Evolutionary conservation across 805 yeast species (phyloP).

Genomic region (Candida nonsorbophila): DNA sequence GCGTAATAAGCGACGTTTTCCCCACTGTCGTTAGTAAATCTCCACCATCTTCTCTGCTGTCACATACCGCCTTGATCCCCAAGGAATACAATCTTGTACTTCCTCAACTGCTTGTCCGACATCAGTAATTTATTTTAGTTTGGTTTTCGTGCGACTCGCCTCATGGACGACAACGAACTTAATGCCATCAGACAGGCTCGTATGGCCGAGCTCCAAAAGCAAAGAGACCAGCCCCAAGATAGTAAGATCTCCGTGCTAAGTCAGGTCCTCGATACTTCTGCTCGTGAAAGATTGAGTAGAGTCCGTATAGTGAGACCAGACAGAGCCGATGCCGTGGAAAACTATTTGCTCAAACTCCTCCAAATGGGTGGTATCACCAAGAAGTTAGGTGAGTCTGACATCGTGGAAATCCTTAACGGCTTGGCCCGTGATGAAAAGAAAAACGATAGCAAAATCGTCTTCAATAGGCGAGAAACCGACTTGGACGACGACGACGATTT

Average conservation of each 20-base stretch:
- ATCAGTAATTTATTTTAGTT: no score
- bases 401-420: conserved; percentile 79
- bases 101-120: conserved; percentile 30
- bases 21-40: conserved; percentile 52
- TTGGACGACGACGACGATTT: conserved; percentile 30
- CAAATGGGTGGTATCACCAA: conserved; percentile 70
- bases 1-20: conserved; percentile 90
- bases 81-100: conserved; percentile 85
- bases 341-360: conserved; percentile 65
- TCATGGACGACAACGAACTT: conserved; percentile 83
- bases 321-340: conserved; percentile 83
- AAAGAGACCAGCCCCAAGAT: conserved; percentile 26
- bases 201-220: conserved; percentile 71
- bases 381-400: conserved; percentile 74
- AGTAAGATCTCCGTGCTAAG: conserved; percentile 43
- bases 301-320: conserved; percentile 89
- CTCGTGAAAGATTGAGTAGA: conserved; percentile 82
- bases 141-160: no score
- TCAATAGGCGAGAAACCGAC: conserved; percentile 38
- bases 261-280: conserved; percentile 74
- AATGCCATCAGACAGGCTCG: conserved; percentile 93
- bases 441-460: conserved; percentile 62
- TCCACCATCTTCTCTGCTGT: background rate
- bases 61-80: conserved; percentile 88
- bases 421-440: conserved; percentile 64